phyloP scores from a whole-genome alignment of 306 rosid species.

The Alnus glutinosa region DNA sequence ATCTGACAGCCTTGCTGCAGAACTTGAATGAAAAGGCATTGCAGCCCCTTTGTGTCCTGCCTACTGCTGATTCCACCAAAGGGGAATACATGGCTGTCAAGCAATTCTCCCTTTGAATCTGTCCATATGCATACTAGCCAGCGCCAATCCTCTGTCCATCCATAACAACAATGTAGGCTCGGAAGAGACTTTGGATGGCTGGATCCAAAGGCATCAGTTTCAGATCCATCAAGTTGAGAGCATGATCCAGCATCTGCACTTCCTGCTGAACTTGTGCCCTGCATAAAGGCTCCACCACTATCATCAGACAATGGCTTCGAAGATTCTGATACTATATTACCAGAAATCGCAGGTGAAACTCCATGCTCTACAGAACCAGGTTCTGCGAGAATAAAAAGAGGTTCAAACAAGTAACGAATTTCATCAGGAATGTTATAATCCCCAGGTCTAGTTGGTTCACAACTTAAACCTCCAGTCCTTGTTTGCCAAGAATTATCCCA shows the following conservation, averaged over 20 bases:
- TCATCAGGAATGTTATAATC: conserved; percentile 74
- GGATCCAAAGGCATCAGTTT: conserved; percentile 49
- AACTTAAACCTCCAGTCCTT: conserved; percentile 70
- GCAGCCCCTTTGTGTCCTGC: conserved; percentile 98
- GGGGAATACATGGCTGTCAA: conserved; percentile 87
- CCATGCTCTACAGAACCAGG: conserved; percentile 92
- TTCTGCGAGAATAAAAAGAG: conserved; percentile 90
- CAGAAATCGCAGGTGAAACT: conserved; percentile 55
- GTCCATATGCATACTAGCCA: conserved; percentile 99
- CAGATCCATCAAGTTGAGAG: conserved; percentile 71
- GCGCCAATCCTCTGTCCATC: conserved; percentile 99
- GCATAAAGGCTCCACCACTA: conserved; percentile 65
- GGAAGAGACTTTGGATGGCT: conserved; percentile 57
- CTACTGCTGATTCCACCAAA: conserved; percentile 99
- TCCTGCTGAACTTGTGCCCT: conserved; percentile 55
- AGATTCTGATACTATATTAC: conserved; percentile 64
- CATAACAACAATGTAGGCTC: conserved; percentile 98
- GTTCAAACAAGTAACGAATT: conserved; percentile 90
- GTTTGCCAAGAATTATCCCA: conserved; percentile 98
- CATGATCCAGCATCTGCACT: conserved; percentile 65
- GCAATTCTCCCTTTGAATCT: conserved; percentile 94
- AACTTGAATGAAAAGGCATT: conserved; percentile 92
- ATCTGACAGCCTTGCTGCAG: conserved; percentile 96
- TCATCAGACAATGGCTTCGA: conserved; percentile 79
- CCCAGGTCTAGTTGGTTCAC: conserved; percentile 78